Conservation (phyloP, 257 asterid species). For the Solanum pennellii region DNA sequence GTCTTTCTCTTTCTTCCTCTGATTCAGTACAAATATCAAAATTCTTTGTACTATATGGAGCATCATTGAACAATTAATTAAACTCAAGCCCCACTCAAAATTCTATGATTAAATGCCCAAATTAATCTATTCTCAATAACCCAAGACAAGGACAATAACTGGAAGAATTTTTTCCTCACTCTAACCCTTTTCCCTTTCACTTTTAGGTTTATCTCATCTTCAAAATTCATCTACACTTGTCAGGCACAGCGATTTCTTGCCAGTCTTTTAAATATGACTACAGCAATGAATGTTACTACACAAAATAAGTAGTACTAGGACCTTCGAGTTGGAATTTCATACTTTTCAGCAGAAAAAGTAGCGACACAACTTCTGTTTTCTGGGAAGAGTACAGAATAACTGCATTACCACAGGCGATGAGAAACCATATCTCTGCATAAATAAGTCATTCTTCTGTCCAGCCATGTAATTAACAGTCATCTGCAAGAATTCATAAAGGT, state of each 20-base stretch:
- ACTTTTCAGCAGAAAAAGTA: not conserved
- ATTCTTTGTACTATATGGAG: not conserved
- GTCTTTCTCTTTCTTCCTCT: not conserved
- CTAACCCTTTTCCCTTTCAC: not conserved
- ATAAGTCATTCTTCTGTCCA: constrained; percentile 60
- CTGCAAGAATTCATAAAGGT: constrained; percentile 34
- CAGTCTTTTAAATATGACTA: not conserved
- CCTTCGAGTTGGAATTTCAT: not conserved
- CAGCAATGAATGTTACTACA: not conserved
- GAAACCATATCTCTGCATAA: constrained; percentile 91
- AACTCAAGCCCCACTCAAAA: not conserved
- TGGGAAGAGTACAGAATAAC: not conserved
- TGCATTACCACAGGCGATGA: constrained; percentile 85
- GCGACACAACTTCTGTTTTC: not conserved
- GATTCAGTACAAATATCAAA: not conserved
- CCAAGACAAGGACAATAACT: not conserved
- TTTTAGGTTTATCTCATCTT: not conserved
- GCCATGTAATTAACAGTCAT: constrained; percentile 84
- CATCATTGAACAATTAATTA: not conserved
- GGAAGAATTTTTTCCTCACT: not conserved
- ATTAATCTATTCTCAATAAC: not conserved
- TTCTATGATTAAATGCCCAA: not conserved
- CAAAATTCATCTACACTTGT: not conserved
- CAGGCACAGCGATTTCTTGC: not conserved
- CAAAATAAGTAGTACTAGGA: not conserved